Percentiles rank a stretch among this genome's conserved stretches.
Evolutionary conservation across 2,329 filamentous ascomycete genomes (phyloP).

Genomic region (Colletotrichum tropicicola): DNA sequence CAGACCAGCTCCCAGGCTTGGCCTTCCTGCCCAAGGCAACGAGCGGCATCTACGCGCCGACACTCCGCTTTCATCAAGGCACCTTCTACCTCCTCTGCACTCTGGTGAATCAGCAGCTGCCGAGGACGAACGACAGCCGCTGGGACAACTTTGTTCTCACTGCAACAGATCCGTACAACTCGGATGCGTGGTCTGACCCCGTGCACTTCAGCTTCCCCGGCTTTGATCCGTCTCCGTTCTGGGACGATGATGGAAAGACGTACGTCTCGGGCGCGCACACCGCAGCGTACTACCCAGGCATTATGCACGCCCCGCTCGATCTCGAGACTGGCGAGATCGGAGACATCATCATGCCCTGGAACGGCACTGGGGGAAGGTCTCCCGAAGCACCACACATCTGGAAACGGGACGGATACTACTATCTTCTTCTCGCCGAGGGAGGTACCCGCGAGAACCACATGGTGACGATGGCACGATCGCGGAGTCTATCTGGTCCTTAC

Average conservation of each 20-base stretch:
- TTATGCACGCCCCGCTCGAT: constrained; percentile 48
- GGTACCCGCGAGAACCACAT: constrained; percentile 59
- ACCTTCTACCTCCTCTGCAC: constrained; percentile 56
- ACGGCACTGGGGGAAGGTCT: constrained; percentile 51
- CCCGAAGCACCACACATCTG: constrained; percentile 66
- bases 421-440: constrained; percentile 61
- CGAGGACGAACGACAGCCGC: constrained; percentile 13
- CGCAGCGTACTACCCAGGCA: constrained; percentile 37
- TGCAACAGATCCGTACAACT: constrained; percentile 32
- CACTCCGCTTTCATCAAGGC: constrained; percentile 50
- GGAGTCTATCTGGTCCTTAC: constrained; percentile 52
- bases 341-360: constrained; percentile 53
- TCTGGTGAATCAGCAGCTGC: constrained; percentile 5
- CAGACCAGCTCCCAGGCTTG: constrained; percentile 49
- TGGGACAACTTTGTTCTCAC: constrained; percentile 31
- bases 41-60: constrained; percentile 58
- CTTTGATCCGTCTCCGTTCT: constrained; percentile 62
- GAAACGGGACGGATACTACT: constrained; percentile 59
- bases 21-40: constrained; percentile 38
- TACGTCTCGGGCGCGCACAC: constrained; percentile 54
- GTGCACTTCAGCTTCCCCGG: constrained; percentile 34
- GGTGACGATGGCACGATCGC: constrained; percentile 56
- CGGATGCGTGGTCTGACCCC: constrained; percentile 36
- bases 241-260: constrained; percentile 62
- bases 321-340: constrained; percentile 50